Percentiles rank a stretch among this genome's conserved stretches.
Conservation (phyloP, 1,139 yeast species). For the Candida sp. region DNA sequence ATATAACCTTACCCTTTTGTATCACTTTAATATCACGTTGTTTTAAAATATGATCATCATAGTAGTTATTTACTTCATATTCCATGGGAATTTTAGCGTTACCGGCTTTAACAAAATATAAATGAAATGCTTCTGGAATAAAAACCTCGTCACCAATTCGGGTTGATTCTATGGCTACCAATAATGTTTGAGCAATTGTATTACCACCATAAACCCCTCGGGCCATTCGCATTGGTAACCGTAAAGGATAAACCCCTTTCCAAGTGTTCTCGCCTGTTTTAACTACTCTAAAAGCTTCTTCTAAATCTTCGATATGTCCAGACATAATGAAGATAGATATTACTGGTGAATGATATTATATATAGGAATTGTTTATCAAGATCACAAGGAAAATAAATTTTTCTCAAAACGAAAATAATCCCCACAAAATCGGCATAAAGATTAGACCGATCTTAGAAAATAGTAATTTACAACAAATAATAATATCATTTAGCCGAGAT, state of each 20-base stretch:
- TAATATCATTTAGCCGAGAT: too few species aligned
- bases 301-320: conserved; percentile 19
- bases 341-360: not conserved
- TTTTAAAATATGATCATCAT: conserved; percentile 28
- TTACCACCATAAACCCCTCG: conserved; percentile 82
- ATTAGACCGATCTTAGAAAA: not conserved
- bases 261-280: conserved; percentile 26
- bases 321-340: not conserved
- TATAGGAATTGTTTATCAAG: not conserved
- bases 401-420: not conserved
- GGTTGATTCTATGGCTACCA: conserved; percentile 55
- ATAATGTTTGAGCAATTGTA: conserved; percentile 65
- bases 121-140: conserved; percentile 37
- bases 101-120: conserved; percentile 47
- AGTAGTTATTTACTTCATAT: conserved; percentile 55
- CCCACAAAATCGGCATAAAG: not conserved
- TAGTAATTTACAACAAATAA: too few species aligned
- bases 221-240: conserved; percentile 47
- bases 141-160: conserved; percentile 16
- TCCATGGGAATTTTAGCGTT: conserved; percentile 43
- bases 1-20: conserved; percentile 27
- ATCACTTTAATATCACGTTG: conserved; percentile 23
- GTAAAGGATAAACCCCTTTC: conserved; percentile 36
- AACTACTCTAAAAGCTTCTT: conserved; percentile 36
- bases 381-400: not conserved